Conservation (phyloP, 2,329 filamentous ascomycete genomes). For the Daldinia sp. region DNA sequence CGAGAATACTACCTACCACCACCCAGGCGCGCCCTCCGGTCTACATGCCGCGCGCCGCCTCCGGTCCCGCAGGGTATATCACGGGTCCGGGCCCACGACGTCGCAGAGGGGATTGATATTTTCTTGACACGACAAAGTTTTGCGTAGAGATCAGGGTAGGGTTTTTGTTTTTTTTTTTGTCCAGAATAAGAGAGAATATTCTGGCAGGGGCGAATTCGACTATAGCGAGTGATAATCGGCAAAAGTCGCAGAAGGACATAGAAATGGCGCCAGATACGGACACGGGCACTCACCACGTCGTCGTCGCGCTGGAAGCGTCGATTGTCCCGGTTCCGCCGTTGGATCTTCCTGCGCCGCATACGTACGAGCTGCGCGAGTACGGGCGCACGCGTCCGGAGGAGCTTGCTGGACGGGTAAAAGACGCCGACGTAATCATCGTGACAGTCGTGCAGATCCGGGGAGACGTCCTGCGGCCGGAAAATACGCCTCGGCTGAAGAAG, state of each 20-base stretch:
- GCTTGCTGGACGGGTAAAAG: conserved; percentile 44
- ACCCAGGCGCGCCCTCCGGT: conserved; percentile 21
- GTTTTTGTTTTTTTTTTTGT: too few relatives aligned
- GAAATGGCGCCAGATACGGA: too few relatives aligned
- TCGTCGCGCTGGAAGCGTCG: conserved; percentile 49
- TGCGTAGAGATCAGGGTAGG: not conserved
- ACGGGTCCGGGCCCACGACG: conserved; percentile 9
- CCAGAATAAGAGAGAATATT: not conserved
- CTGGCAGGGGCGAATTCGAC: not conserved
- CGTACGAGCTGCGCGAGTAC: conserved; percentile 45
- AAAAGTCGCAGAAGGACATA: not conserved
- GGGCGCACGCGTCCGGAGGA: conserved; percentile 39
- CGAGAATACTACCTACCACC: not conserved
- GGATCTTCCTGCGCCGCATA: conserved; percentile 45
- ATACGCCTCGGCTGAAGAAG: conserved; percentile 45
- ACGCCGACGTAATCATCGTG: conserved; percentile 50
- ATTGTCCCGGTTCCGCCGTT: conserved; percentile 44
- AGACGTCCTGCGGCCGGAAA: conserved; percentile 39
- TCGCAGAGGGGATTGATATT: not conserved
- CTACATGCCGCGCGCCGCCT: conserved; percentile 11
- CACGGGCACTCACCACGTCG: conserved; percentile 41
- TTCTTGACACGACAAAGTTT: not conserved
- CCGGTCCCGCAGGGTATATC: conserved; percentile 21
- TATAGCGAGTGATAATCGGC: not conserved
- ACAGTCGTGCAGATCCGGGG: conserved; percentile 46